A percentile compares a stretch with the other conserved stretches of the same genome.
These are phyloP conservation scores for Oryza rufipogon DNA, from an alignment of 176 grass and related monocot species.

Conservation along the genomic window DNA sequence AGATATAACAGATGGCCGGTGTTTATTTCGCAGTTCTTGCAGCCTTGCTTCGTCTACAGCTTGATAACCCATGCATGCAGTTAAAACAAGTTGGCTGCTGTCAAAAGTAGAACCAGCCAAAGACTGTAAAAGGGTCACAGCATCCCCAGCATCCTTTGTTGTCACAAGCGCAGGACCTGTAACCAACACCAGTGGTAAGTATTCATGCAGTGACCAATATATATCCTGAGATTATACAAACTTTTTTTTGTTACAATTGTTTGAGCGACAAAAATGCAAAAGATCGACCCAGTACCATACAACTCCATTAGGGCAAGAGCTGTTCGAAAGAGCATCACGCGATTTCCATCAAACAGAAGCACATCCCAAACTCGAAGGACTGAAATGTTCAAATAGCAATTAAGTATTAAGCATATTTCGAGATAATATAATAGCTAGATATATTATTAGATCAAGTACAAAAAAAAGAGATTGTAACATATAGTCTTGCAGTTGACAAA, in stretches of 20 bases:
- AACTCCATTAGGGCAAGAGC: slow-evolving; percentile 94
- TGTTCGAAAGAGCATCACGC: slow-evolving; percentile 90
- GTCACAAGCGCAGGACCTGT: slow-evolving; percentile 96
- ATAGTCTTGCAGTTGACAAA: neutral
- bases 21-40: slow-evolving; percentile 83
- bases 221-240: slow-evolving; percentile 12
- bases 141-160: slow-evolving; percentile 97
- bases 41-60: slow-evolving; percentile 73
- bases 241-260: neutral
- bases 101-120: slow-evolving; percentile 97
- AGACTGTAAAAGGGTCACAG: slow-evolving; percentile 92
- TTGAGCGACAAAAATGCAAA: slow-evolving; percentile 35
- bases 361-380: slow-evolving; percentile 99
- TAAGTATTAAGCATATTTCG: slow-evolving; percentile 34
- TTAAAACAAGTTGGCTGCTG: slow-evolving; percentile 97
- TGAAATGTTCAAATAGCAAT: slow-evolving; percentile 57
- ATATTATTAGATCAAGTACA: slow-evolving; percentile 13
- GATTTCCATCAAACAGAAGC: slow-evolving; percentile 91
- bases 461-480: slow-evolving; percentile 10
- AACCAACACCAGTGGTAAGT: slow-evolving; percentile 30
- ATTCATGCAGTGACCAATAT: slow-evolving; percentile 11
- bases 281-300: slow-evolving; percentile 75
- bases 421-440: slow-evolving; percentile 20
- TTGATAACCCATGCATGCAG: slow-evolving; percentile 98
- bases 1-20: slow-evolving; percentile 85